Evolutionary conservation across 2,329 filamentous ascomycete genomes (phyloP), one percentile per base, ranked within the genome.

Genomic region (Davidsoniella eucalypti): DNA sequence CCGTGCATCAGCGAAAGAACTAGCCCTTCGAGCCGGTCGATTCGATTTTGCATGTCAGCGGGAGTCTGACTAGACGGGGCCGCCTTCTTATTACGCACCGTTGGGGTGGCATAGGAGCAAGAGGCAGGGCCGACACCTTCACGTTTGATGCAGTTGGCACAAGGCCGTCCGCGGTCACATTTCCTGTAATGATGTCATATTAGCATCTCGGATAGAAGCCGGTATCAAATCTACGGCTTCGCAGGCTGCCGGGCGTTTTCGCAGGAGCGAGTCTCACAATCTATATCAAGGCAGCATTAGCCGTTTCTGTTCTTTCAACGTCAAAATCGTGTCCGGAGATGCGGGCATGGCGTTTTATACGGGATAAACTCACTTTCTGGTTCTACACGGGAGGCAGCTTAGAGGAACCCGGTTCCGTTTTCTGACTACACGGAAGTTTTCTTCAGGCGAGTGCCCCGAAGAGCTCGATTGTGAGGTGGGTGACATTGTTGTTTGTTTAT

Each of bases 21-120:
- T 63, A 96, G 69, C 58, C 85, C 84, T 72, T 96, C 90, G 57
- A 96, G 73, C 59, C 90, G 79, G 69, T 96, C 88, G 67, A 96
- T 96, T 63, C 92, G 84, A 62, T 93, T 94, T 69, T 96, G 90
- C 90, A 96, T 95, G 65, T 95, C 90, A 72, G 94, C 88, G 46
- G 90, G 87, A 58, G 65, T 72, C 67, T 58, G 72, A 65, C 54
- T 63, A 73, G 71, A 66, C 76, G 67, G 67, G 64, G 81, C 76
- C 60, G 69, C 80, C 72, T 86, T 93, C 66, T 86, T 92, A 58
- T 47, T 48, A n/a, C 86, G 76, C 48, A 69, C 69, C 29, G 70
- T 65, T 37, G 78, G 81, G 47, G 79, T 73, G 44, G 87, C 87
- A 69, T 95, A 96, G 56, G 82, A 84, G 68, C 90, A 96, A 52